phyloP scores from a whole-genome alignment of 1,284 basidiomycete genomes.

The Gymnopus androsaceus region DNA sequence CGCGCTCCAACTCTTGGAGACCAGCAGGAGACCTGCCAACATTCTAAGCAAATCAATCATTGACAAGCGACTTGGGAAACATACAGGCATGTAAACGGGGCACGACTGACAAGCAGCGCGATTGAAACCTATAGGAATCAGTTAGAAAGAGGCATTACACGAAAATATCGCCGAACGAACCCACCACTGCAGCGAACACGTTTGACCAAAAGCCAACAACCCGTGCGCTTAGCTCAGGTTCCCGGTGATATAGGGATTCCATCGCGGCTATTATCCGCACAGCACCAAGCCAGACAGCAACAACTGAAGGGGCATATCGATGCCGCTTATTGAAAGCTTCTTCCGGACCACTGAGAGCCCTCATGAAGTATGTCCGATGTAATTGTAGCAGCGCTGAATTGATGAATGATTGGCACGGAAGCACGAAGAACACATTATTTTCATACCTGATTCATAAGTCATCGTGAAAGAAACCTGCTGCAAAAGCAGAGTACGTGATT shows the following conservation, averaged over 20 bases:
- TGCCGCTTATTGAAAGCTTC: conserved; percentile 52
- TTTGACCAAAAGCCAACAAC: conserved; percentile 67
- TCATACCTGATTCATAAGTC: conserved; percentile 58
- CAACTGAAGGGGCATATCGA: conserved; percentile 62
- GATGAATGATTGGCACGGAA: conserved; percentile 5
- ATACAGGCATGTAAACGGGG: conserved; percentile 45
- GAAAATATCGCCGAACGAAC: conserved; percentile 26
- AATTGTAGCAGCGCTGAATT: conserved; percentile 60
- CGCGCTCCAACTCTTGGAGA: conserved; percentile 47
- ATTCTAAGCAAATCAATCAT: background rate
- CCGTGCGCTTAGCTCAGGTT: conserved; percentile 55
- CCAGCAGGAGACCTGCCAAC: conserved; percentile 37
- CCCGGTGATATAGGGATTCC: conserved; percentile 53
- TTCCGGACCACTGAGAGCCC: conserved; percentile 55
- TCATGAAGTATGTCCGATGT: conserved; percentile 66
- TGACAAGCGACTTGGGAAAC: background rate
- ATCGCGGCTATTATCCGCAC: conserved; percentile 57
- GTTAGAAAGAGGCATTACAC: background rate
- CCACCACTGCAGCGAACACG: conserved; percentile 65
- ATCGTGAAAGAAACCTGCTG: conserved; percentile 57
- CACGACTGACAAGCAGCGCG: conserved; percentile 45
- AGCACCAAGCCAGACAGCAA: conserved; percentile 59
- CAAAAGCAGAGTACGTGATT: conserved; percentile 49
- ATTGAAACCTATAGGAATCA: conserved; percentile 38
- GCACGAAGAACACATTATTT: conserved; percentile 2